A percentile compares a stretch with the other conserved stretches of the same genome.
These are phyloP conservation scores for Debaryomyces hansenii DNA, from an alignment of 805 yeast species.

Conservation along the genomic window DNA sequence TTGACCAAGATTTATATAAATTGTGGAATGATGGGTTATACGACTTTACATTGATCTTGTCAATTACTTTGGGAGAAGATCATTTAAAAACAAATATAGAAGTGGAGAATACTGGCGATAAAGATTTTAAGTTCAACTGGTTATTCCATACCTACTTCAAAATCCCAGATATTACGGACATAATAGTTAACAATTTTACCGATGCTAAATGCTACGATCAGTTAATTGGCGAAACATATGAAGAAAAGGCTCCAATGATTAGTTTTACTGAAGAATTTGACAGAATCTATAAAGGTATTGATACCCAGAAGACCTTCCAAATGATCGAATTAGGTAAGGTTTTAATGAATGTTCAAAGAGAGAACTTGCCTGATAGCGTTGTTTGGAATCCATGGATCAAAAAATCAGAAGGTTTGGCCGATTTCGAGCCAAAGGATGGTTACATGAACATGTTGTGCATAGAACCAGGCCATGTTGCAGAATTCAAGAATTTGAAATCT, in stretches of 20 bases:
- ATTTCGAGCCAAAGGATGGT: conserved; percentile 84
- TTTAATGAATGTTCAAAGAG: conserved; percentile 63
- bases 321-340: conserved; percentile 73
- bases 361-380: conserved; percentile 66
- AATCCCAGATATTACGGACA: conserved; percentile 75
- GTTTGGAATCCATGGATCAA: conserved; percentile 98
- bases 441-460: conserved; percentile 87
- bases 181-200: conserved; percentile 73
- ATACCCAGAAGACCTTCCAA: conserved; percentile 55
- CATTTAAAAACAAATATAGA: conserved; percentile 68
- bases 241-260: conserved; percentile 73
- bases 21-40: conserved; percentile 53
- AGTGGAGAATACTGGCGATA: conserved; percentile 67
- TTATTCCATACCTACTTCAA: conserved; percentile 88
- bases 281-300: conserved; percentile 71
- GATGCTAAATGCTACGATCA: conserved; percentile 78
- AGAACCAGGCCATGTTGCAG: conserved; percentile 88
- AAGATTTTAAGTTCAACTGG: conserved; percentile 84
- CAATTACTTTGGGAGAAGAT: conserved; percentile 60
- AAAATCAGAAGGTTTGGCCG: conserved; percentile 80
- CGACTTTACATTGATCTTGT: conserved; percentile 77
- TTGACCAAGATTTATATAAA: conserved; percentile 57
- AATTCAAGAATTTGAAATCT: conserved; percentile 62
- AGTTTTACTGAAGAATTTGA: conserved; percentile 79
- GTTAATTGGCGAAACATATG: conserved; percentile 58